Base-by-base conservation (phyloP, 2,329 filamentous ascomycete genomes). In the Whalleya microplaca region DNA sequence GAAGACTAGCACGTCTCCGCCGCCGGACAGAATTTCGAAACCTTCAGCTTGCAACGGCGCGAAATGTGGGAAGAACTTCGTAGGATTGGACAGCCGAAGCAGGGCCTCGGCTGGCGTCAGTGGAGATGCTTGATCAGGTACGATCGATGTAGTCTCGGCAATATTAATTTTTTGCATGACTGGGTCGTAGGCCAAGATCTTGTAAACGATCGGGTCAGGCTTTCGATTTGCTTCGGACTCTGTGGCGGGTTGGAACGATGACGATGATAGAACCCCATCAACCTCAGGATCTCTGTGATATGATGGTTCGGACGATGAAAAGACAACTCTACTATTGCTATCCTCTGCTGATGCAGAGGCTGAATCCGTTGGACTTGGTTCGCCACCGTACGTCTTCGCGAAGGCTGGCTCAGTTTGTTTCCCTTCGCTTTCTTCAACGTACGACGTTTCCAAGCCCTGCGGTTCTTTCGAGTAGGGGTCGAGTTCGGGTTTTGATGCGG, bases 41-140 rank as follows among this genome's bases (percentile, higher is more conserved):
- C 87, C 88, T 53, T 87, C 77, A 0, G 77, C 74, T 57, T 86
- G 79, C 1, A 90, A 77, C 1, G 78, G 71, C 2, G 77, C 75
- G 55, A 91, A 85, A 62, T 89, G 79, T 3, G 86, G 80, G 12
- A 90, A 78, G 71, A 90, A 91, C 61, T 84, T 84, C 48, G 81
- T 78, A 0, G 87, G 86, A 58, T 87, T 82, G 0, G 84, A 82
- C 18, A 91, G 76, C 7, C 80, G 80, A 1, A 83, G 76, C 2
- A 91, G 74, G 1, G 84, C 83, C 46, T 88, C 83, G 8, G 84
- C 78, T 0, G 87, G 84, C 0, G 84, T 80, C 20, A 85, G 71
- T 0, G 83, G 75, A 0, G 74, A 68, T n/a, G 82, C 74, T 5
- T 71, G 72, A 47, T 82, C 78, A 0, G 77, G 73, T 1, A 81